phyloP scores from a whole-genome alignment of 208 protist species.

The Spongospora subterranea region DNA sequence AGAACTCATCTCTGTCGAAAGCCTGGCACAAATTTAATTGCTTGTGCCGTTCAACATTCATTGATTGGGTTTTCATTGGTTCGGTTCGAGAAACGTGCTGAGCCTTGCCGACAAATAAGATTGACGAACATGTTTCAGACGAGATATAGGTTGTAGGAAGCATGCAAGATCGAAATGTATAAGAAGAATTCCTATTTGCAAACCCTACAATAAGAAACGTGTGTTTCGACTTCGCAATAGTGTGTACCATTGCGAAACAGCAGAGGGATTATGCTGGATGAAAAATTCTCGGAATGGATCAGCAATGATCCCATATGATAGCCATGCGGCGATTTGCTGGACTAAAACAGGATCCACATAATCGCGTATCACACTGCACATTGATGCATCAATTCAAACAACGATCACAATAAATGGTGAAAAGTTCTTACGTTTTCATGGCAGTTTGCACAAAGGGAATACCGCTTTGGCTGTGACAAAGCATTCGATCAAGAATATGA shows the following conservation, averaged over 20 bases:
- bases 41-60: not conserved
- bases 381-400: not conserved
- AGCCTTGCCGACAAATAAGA: slow-evolving; percentile 33
- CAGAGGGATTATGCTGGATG: not conserved
- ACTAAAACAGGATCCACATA: not conserved
- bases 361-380: not conserved
- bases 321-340: not conserved
- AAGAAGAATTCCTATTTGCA: slow-evolving; percentile 17
- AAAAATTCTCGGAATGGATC: slow-evolving; percentile 14
- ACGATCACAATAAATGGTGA: not conserved
- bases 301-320: not conserved
- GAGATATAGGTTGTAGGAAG: slow-evolving; percentile 12
- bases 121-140: not conserved
- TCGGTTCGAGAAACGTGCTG: not conserved
- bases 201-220: not conserved
- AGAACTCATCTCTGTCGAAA: not conserved
- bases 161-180: not conserved
- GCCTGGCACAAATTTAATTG: not conserved
- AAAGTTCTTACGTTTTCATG: not conserved
- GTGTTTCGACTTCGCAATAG: not conserved
- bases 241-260: not conserved
- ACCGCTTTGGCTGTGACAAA: not conserved
- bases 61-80: not conserved
- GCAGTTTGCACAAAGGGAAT: not conserved
- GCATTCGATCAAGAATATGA: not conserved